Conservation (phyloP, 345 rosid genomes). For the Hirschfeldia incana region DNA sequence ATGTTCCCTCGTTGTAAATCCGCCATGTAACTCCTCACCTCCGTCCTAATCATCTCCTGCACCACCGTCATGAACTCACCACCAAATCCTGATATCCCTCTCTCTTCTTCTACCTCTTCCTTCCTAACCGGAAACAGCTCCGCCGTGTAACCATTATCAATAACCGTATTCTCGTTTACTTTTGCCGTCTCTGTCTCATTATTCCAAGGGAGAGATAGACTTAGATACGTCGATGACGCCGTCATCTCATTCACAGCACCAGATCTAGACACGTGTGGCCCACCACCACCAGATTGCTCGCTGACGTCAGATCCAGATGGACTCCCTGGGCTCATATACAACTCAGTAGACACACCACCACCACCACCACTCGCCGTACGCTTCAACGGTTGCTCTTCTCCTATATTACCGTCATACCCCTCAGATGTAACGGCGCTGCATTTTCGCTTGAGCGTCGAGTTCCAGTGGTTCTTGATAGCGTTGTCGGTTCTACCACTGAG, state of each 20-base stretch:
- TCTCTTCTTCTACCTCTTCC: slow-evolving; percentile 28
- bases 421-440: slow-evolving; percentile 38
- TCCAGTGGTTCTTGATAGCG: slow-evolving; percentile 96
- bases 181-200: slow-evolving; percentile 41
- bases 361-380: slow-evolving; percentile 61
- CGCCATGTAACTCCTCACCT: slow-evolving; percentile 82
- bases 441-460: slow-evolving; percentile 88
- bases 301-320: slow-evolving; percentile 83
- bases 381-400: slow-evolving; percentile 58
- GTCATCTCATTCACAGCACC: slow-evolving; percentile 39
- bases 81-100: slow-evolving; percentile 54
- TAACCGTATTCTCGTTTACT: slow-evolving; percentile 26
- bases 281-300: slow-evolving; percentile 61
- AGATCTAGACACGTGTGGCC: slow-evolving; percentile 46
- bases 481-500: slow-evolving; percentile 90
- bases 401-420: slow-evolving; percentile 60
- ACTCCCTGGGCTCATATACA: slow-evolving; percentile 68
- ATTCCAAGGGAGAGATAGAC: slow-evolving; percentile 63
- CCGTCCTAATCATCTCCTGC: slow-evolving; percentile 91
- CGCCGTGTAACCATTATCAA: slow-evolving; percentile 25
- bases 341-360: slow-evolving; percentile 49
- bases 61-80: slow-evolving; percentile 74
- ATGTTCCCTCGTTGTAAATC: slow-evolving; percentile 50
- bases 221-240: slow-evolving; percentile 60
- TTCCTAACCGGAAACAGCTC: slow-evolving; percentile 35